Evolutionary conservation across 768 basidiomycete species (phyloP).

Genomic region (Russula sp.): DNA sequence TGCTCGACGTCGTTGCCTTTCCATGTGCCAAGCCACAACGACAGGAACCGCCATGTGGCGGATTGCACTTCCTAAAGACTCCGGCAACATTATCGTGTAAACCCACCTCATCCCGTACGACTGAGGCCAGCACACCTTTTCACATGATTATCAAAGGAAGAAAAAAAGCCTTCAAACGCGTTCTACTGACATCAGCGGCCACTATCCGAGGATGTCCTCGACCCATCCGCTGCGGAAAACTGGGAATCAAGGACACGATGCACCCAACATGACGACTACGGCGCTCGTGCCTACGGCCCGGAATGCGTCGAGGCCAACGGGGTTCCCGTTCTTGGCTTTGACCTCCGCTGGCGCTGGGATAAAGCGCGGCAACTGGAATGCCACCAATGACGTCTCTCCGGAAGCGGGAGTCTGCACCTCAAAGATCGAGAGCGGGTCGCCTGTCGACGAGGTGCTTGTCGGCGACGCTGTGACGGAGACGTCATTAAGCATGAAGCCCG

Average conservation of each 20-base stretch:
- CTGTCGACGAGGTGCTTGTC: background rate
- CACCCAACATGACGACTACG: background rate
- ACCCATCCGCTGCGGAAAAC: background rate
- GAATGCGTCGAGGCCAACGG: background rate
- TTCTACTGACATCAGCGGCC: background rate
- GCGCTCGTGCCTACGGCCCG: background rate
- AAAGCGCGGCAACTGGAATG: background rate
- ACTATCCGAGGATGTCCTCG: background rate
- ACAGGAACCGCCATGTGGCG: no score
- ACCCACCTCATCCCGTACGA: no score
- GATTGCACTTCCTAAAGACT: no score
- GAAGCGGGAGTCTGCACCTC: background rate
- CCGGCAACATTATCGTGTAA: no score
- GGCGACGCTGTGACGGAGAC: background rate
- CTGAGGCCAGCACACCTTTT: no score
- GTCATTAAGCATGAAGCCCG: background rate
- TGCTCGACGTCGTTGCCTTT: no score
- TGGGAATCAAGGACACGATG: background rate
- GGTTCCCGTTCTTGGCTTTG: background rate
- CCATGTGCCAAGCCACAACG: no score
- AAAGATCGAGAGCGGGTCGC: slow-evolving; percentile 5
- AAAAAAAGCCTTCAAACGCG: background rate
- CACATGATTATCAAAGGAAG: no score
- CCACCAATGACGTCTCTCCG: background rate
- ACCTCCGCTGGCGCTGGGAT: background rate